Evolutionary conservation across 2,329 filamentous ascomycete genomes (phyloP), one percentile per base, ranked within the genome.

Genomic region (Clonostachys rhizophaga): DNA sequence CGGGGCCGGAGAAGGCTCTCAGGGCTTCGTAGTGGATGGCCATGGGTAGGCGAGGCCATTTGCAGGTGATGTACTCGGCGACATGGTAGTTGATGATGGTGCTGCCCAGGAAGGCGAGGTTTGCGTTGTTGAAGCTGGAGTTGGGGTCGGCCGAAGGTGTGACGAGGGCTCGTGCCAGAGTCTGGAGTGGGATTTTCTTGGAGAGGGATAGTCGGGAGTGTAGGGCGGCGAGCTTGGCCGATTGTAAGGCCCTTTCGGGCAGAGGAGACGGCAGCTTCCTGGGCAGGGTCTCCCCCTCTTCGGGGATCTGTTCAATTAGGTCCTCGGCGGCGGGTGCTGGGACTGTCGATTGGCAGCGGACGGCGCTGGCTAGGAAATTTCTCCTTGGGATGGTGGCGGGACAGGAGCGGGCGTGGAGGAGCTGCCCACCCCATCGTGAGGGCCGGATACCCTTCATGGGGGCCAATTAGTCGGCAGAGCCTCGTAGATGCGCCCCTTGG

Each of bases 11-110:
- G 64, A 90, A 97, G 42, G 89, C 91, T 59, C 87, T 85, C 73
- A 95, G 85, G 34, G 90, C 87, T 46, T 91, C 84, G 69, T 90
- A 95, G 45, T 96, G 72, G 48, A 99, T 86, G n/a, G 79, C 70
- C 78, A 94, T 87, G 46, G 94, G 94, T 47, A 99, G 78, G 44
- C 94, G 90, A 13, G 94, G 94, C 69, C 91, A 97, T 60, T 84
- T 87, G 72, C 86, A 90, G 56, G 96, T 72, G 54, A 99, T 80
- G 70, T 86, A 86, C 76, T 99, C 94, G 59, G 88, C 81, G 51
- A 89, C 86, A 66, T 96, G 91, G 72, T 94, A 95, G 65, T 86
- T 84, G 57, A 97, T 81, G 55, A 99, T 78, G 55, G 91, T 84
- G 58, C 83, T 78, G 52, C 94, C 94, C 24, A 97, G 76, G 54